Conservation (phyloP, 305 asterid genomes). For the Fraxinus albicans region DNA sequence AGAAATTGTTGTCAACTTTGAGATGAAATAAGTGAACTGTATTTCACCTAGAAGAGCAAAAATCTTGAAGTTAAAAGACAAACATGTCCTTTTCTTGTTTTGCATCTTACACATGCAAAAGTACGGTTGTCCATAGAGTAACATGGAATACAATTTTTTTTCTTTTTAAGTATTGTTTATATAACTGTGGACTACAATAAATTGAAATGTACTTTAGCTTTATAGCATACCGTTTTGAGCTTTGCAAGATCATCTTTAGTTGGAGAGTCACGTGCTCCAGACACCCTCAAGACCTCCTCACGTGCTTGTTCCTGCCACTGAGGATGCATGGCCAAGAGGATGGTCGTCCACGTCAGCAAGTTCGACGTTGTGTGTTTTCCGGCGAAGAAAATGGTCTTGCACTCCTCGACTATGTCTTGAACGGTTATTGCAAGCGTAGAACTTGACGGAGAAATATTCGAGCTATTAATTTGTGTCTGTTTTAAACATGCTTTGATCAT, state of each 20-base stretch:
- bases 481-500: slow-evolving; percentile 64
- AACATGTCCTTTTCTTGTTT: slow-evolving; percentile 28
- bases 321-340: slow-evolving; percentile 88
- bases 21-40: not conserved
- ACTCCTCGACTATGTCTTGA: slow-evolving; percentile 84
- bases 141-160: not conserved
- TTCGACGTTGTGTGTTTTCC: slow-evolving; percentile 88
- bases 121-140: not conserved
- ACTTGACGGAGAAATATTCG: not conserved
- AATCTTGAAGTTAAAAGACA: slow-evolving; percentile 30
- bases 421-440: slow-evolving; percentile 38
- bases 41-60: not conserved
- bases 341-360: slow-evolving; percentile 88
- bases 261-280: slow-evolving; percentile 87
- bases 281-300: slow-evolving; percentile 88
- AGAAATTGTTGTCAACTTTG: not conserved
- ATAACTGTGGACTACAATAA: slow-evolving; percentile 25
- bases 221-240: slow-evolving; percentile 72
- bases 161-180: slow-evolving; percentile 1
- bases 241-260: slow-evolving; percentile 64
- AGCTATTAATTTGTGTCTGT: not conserved
- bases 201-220: not conserved
- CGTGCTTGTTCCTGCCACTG: slow-evolving; percentile 98
- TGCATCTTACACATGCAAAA: slow-evolving; percentile 53
- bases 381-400: slow-evolving; percentile 93